Evolutionary conservation across 805 yeast species (phyloP).

Genomic region (Pichia insulana): DNA sequence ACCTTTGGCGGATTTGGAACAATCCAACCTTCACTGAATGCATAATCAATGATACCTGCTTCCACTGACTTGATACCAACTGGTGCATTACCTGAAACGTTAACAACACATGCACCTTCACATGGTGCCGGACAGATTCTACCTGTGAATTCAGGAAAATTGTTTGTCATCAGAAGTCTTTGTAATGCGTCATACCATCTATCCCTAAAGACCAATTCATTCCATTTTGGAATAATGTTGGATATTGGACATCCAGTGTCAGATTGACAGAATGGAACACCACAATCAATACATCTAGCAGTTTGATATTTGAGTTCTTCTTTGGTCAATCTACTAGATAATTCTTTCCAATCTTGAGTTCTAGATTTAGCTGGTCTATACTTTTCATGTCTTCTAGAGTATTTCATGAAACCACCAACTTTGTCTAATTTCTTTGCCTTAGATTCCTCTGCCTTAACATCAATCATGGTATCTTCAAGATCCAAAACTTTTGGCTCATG

Average conservation of each 20-base stretch:
- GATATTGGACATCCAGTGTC: conserved; percentile 98
- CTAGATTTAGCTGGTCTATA: conserved; percentile 73
- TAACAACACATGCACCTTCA: conserved; percentile 85
- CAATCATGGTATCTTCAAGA: conserved; percentile 80
- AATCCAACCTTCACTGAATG: conserved; percentile 95
- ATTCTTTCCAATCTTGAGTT: conserved; percentile 86
- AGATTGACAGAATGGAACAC: conserved; percentile 97
- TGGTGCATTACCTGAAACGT: conserved; percentile 86
- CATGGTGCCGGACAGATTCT: conserved; percentile 99
- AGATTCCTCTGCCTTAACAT: conserved; percentile 55
- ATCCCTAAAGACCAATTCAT: conserved; percentile 89
- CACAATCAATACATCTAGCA: conserved; percentile 99
- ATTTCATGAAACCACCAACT: conserved; percentile 86
- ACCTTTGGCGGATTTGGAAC: conserved; percentile 67
- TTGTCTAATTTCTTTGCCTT: conserved; percentile 65
- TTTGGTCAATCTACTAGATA: conserved; percentile 70
- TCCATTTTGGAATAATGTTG: conserved; percentile 96
- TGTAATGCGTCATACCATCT: conserved; percentile 93
- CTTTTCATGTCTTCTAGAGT: conserved; percentile 79
- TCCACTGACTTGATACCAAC: conserved; percentile 96
- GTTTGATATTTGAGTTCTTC: conserved; percentile 86
- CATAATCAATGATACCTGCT: conserved; percentile 93
- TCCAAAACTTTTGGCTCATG: conserved; percentile 82
- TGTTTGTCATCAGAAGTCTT: conserved; percentile 88
- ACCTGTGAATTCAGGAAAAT: conserved; percentile 98